Evolutionary conservation across 2,329 filamentous ascomycete genomes (phyloP).

Genomic region (Orbilia quercus): DNA sequence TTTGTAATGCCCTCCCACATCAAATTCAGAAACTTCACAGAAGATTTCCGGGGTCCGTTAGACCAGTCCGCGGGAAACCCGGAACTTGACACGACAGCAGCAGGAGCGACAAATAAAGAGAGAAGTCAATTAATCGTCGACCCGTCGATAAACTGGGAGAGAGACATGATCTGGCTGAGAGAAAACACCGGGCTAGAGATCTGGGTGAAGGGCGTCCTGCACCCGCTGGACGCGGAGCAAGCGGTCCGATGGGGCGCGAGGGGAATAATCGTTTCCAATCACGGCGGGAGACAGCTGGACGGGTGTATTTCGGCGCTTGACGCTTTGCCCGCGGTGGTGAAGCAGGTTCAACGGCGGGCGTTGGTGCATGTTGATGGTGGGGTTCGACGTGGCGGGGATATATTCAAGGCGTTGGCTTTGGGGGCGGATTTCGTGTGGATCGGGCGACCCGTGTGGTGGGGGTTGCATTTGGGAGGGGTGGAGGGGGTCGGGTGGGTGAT

Average conservation of each 20-base stretch:
- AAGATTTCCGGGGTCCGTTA: conserved; percentile 55
- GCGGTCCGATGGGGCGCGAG: conserved; percentile 66
- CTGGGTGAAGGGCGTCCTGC: conserved; percentile 67
- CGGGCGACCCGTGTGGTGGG: conserved; percentile 67
- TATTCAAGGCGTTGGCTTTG: conserved; percentile 70
- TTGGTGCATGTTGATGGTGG: conserved; percentile 73
- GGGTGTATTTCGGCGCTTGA: conserved; percentile 69
- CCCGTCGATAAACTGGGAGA: conserved; percentile 66
- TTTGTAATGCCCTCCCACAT: conserved; percentile 66
- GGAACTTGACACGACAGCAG: conserved; percentile 57
- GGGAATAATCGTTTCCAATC: conserved; percentile 70
- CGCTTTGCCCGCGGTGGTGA: conserved; percentile 69
- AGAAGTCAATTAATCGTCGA: conserved; percentile 60
- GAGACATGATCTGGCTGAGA: conserved; percentile 67
- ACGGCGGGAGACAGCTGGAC: conserved; percentile 71
- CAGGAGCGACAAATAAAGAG: neutral
- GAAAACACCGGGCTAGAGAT: conserved; percentile 66
- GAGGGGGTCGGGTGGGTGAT: conserved; percentile 48
- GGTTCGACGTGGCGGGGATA: conserved; percentile 69
- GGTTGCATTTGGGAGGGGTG: conserved; percentile 60
- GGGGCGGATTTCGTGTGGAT: conserved; percentile 68
- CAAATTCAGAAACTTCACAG: conserved; percentile 65
- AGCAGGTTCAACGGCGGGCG: conserved; percentile 71
- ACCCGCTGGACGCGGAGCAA: conserved; percentile 66
- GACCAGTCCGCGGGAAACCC: conserved; percentile 56